Evolutionary conservation across 805 yeast genomes (phyloP), one percentile per base, ranked within the genome.

Genomic region (Nakazawaea populi): DNA sequence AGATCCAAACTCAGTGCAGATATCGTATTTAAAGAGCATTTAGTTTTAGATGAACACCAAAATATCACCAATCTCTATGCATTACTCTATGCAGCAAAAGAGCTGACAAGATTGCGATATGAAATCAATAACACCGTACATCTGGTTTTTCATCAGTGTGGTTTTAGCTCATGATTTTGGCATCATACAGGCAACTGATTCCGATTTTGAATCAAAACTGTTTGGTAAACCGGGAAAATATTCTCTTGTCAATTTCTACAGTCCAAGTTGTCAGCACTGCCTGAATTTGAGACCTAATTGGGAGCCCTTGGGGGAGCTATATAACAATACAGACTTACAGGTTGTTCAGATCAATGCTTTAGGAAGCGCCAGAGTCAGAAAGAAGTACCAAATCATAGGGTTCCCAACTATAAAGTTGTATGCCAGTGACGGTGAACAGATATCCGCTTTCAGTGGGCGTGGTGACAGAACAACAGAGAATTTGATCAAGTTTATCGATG

Each of bases 371-470:
- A 59, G 70, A 14, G 61, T 78, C 6, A 63, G 73, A 38, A 57
- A 56, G 35, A 60, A 72, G 45, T 78, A 79, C 52, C 57, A 59
- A 12, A 65, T 82, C 3, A 53, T 56, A 9, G 71, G 69, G 18
- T 82, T 69, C 58, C 88, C 88, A 1, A 67, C 75, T 0, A 52
- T 82, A 46, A 71, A 73, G 55, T 58, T 82, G 6, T 46, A 36
- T 35, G 12, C 52, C 30, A 66, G 67, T 45, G 64, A 66, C 40
- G 75, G 77, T 1, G 72, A 69, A 45, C 64, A 67, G 49, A 66
- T 76, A 4, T 68, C 64, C 0, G 61, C 66, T 1, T 80, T 51
- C 36, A 42, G 47, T 34, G 10, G 67, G 57, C 57, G 58, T 1
- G 71, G 69, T 1, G 67, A 65, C 1, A 57, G 72, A 51, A 60